Evolutionary conservation across 345 rosid species (phyloP).

Genomic region (Heritiera fomes): DNA sequence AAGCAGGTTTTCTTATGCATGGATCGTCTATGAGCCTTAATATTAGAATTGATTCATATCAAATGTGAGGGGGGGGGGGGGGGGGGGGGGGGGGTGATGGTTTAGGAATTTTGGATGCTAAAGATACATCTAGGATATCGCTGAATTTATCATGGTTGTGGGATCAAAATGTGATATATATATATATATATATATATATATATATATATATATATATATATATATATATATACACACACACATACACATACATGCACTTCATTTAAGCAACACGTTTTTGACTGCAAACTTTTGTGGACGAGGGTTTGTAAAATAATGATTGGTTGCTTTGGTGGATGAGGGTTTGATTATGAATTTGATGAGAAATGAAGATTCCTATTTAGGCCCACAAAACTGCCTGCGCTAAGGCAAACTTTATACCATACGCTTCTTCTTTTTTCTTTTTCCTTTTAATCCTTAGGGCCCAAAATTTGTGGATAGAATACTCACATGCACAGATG

Average conservation of each 20-base stretch:
- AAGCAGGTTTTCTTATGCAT: neutral
- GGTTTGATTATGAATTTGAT: neutral
- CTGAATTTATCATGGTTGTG: constrained; percentile 2
- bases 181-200: too few species aligned
- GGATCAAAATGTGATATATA: neutral
- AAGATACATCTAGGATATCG: neutral
- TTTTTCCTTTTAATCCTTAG: neutral
- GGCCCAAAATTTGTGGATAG: neutral
- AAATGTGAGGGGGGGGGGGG: neutral
- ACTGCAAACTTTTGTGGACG: too few species aligned
- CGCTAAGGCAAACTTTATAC: neutral
- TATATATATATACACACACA: too few species aligned
- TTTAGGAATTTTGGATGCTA: neutral
- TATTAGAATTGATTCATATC: neutral
- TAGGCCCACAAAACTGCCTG: neutral
- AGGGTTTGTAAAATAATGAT: neutral
- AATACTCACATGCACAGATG: neutral
- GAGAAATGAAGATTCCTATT: neutral
- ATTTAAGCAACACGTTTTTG: neutral
- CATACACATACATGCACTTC: too few species aligned
- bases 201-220: too few species aligned
- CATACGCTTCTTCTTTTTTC: neutral
- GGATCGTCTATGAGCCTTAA: neutral
- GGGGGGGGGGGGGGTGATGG: neutral
- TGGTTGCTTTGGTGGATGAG: neutral